Base-by-base conservation (phyloP, 2,329 filamentous ascomycete species). In the Fusarium clavum region DNA sequence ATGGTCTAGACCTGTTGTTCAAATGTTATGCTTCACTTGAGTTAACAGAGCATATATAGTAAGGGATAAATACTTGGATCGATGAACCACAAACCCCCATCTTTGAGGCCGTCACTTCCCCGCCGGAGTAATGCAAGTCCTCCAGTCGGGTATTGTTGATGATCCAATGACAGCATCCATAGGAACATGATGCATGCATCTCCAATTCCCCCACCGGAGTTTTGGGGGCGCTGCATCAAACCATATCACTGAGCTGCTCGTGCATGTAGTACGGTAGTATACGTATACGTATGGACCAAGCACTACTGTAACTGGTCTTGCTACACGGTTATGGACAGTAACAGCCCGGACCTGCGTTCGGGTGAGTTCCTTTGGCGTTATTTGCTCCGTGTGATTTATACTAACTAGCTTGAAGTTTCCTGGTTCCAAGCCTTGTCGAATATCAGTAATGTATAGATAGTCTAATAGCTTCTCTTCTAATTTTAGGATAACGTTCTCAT, bases 41-140 rank as follows among this genome's bases (percentile, higher is more conserved):
- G 25, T 9, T 14, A 8, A 3, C 20, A 32, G 24, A 32, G 20
- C 47, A 30, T 38, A 20, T 25, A 20, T 27, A 27, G 24, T 48
- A 9, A 18, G 24, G 10, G 56, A 47, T 63, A 63, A 59, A 57
- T 54, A 56, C 29, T 46, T 22, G 24, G 38, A 14, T 38, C 13
- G 24, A 8, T 32, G 45, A 38, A 43, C 34, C 34, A 38, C 34
- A 38, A 38, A 38, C 27, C 16, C 27, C 27, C 45, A 53, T 48
- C 44, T 44, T n/a, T 16, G 61, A 63, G 58, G 32, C 58, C 34
- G 46, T 63, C 41, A 40, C 43, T 64, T 57, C 61, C 61, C 61
- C 61, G 30, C 61, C 61, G 61, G 61, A 64, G 59, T 38, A 57
- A 64, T 24, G 38, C 41, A 64, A 22, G 12, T 57, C 29, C 58